phyloP scores from a whole-genome alignment of 176 grass and related monocot genomes.

The Aegilops tauschii region DNA sequence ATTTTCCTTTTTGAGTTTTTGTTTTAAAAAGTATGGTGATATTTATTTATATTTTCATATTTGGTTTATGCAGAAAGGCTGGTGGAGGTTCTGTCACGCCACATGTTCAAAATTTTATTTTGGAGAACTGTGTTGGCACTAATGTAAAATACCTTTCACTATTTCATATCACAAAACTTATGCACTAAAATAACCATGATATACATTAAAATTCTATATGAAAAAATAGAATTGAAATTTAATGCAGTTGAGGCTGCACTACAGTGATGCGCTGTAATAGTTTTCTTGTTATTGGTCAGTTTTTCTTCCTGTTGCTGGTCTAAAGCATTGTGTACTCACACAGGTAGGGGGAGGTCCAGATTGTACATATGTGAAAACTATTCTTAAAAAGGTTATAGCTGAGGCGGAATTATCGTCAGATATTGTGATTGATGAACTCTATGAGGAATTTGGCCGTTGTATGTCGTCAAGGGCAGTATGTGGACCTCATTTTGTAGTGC shows the following conservation, averaged over 20 bases:
- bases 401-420: slow-evolving; percentile 55
- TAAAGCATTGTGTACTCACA: slow-evolving; percentile 1
- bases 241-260: not conserved
- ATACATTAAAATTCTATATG: not conserved
- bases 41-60: not conserved
- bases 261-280: not conserved
- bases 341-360: slow-evolving; percentile 48
- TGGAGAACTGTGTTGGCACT: slow-evolving; percentile 43
- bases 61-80: slow-evolving; percentile 59
- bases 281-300: not conserved
- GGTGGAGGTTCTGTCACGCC: slow-evolving; percentile 71
- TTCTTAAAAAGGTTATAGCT: slow-evolving; percentile 70
- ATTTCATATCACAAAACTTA: not conserved
- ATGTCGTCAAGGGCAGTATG: slow-evolving; percentile 57
- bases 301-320: not conserved
- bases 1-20: not conserved
- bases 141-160: slow-evolving; percentile 50
- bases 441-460: slow-evolving; percentile 68
- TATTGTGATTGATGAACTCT: slow-evolving; percentile 61
- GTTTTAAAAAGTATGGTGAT: not conserved
- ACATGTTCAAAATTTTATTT: slow-evolving; percentile 63
- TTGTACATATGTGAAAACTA: slow-evolving; percentile 40
- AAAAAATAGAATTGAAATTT: not conserved
- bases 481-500: slow-evolving; percentile 11
- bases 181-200: not conserved